A percentile compares a stretch with the other conserved stretches of the same genome.
These are phyloP conservation scores for Euphorbia schlechtendalii DNA, from an alignment of 441 rosid species.

Conservation along the genomic window DNA sequence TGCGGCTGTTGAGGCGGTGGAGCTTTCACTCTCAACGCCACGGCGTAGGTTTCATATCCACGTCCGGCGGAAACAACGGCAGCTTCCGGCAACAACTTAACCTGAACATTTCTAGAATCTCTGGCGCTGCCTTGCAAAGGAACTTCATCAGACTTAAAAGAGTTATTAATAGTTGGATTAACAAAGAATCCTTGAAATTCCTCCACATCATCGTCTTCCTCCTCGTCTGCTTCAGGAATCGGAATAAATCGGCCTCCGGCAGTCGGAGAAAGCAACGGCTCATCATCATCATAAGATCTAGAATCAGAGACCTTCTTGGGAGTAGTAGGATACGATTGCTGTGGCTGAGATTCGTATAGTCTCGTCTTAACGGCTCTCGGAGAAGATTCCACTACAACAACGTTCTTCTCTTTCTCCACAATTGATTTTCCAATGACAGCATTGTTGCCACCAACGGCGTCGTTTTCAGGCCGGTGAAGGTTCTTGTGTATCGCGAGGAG, in stretches of 20 bases:
- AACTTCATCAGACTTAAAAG: conserved; percentile 21
- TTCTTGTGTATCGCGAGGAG: conserved; percentile 35
- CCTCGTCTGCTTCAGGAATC: conserved; percentile 68
- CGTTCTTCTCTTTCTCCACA: conserved; percentile 47
- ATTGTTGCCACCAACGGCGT: conserved; percentile 16
- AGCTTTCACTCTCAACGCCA: conserved; percentile 55
- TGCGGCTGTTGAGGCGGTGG: conserved; percentile 29
- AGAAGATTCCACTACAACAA: conserved; percentile 41
- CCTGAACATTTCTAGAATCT: conserved; percentile 38
- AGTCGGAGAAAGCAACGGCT: conserved; percentile 66
- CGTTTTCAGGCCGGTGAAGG: conserved; percentile 13
- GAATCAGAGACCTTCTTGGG: conserved; percentile 21
- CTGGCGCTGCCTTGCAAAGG: background rate
- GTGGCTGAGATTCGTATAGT: conserved; percentile 12
- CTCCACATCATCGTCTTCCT: conserved; percentile 32
- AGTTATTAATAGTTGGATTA: conserved; percentile 31
- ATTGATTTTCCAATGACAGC: conserved; percentile 23
- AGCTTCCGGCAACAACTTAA: conserved; percentile 51
- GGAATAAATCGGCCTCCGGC: conserved; percentile 50
- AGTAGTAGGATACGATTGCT: conserved; percentile 1
- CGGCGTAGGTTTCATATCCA: conserved; percentile 51
- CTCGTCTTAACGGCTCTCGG: conserved; percentile 31
- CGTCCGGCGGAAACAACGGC: conserved; percentile 57
- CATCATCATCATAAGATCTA: conserved; percentile 74
- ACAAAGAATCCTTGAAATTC: conserved; percentile 66